Base-by-base conservation (phyloP, 768 basidiomycete species). In the Termitomyces sp. region DNA sequence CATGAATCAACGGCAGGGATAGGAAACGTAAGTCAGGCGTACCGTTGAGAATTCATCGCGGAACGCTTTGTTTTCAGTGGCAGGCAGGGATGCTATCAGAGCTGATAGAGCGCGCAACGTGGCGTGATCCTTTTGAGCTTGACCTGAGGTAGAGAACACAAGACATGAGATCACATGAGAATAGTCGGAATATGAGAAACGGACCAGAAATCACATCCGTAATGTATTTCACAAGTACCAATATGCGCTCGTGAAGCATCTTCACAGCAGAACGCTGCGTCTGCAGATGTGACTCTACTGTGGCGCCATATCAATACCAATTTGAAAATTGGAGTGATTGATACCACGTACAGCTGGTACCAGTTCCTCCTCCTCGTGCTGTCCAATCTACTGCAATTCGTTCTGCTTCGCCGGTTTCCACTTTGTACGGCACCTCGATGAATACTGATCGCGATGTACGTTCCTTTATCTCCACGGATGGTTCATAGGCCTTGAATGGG, bases 391-490 rank as follows among this genome's bases (percentile, higher is more conserved):
- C 97, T 6, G 97, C 97, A 60, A 99, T 98, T 38, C 97, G 86
- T 69, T 99, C 97, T 16, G 97, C 97, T 73, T 99, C 97, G 34
- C 96, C 97, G 0, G 96, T 98, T 72, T 98, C 96, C 17, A 99
- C 89, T 49, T 83, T 87, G 73, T 87, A 98, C 4, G 88, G 76
- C 1, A 88, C 91, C 65, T 93, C 89, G 44, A 96, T 84, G 65
- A 91, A 96, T 11, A 89, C 86, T 1, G 86, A 83, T 53, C 87
- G 85, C 51, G 87, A 84, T 66, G 78, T 86, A 46, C 89, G 82
- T 61, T 91, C 90, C 55, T 85, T 81, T 42, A 95, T 87, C 68
- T 95, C 93, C 41, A 95, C 81, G 1, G 90, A 89, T 0, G 92
- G 89, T 68, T 98, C 95, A 66, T 91, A 99, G n/a, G 95, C 89